A percentile compares a stretch with the other conserved stretches of the same genome.
These are phyloP conservation scores for Apiospora saccharicola DNA, from an alignment of 2,329 filamentous ascomycete genomes.

Conservation along the genomic window DNA sequence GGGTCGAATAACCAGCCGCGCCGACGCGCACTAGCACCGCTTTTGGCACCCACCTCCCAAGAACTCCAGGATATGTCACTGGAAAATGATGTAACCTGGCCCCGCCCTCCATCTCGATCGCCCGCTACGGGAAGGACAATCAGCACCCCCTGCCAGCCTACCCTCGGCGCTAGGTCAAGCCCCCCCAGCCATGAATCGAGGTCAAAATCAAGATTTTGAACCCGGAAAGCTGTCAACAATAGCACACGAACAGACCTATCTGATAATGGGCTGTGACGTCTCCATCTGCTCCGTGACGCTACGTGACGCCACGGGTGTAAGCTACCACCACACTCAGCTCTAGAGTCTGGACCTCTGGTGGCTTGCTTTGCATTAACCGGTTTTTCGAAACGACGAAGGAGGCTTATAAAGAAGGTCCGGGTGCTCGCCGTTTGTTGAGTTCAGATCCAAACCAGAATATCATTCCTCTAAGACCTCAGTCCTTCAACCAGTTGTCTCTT, in stretches of 20 bases:
- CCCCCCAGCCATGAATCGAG: constrained; percentile 5
- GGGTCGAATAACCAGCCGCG: background rate
- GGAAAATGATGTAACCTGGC: constrained; percentile 19
- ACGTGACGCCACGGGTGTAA: constrained; percentile 16
- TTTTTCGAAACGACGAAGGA: constrained; percentile 7
- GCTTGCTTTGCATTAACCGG: constrained; percentile 19
- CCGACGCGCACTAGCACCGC: constrained; percentile 6
- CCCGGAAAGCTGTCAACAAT: constrained; percentile 9
- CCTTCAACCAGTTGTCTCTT: background rate
- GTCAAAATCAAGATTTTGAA: constrained; percentile 17
- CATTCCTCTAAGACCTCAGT: background rate
- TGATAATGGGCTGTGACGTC: constrained; percentile 17
- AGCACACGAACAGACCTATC: constrained; percentile 12
- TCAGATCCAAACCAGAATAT: background rate
- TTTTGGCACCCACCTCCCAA: background rate
- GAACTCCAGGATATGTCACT: constrained; percentile 5
- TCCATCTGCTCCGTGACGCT: constrained; percentile 14
- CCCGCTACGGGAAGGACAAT: constrained; percentile 18
- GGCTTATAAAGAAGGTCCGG: constrained; percentile 16
- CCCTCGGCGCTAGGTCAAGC: background rate
- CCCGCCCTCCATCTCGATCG: constrained; percentile 16
- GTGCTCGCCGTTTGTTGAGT: background rate
- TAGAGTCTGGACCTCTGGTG: constrained; percentile 1
- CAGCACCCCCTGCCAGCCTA: background rate
- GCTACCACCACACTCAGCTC: constrained; percentile 6